phyloP scores from a whole-genome alignment of 1,139 yeast species.

The Barnettozyma hawaiiensis region DNA sequence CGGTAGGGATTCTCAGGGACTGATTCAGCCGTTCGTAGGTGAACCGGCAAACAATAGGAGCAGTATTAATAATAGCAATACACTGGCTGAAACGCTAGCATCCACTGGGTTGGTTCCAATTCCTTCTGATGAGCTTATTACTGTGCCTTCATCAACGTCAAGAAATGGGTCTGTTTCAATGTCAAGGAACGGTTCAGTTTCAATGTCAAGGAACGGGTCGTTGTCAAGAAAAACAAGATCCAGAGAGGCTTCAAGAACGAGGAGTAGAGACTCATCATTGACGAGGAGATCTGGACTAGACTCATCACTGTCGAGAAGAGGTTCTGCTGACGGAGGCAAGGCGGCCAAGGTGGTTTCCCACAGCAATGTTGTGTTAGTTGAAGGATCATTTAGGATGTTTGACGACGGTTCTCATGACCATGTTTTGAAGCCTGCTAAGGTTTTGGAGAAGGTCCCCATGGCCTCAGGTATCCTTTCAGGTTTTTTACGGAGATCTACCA shows the following conservation, averaged over 20 bases:
- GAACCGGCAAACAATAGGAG: too few relatives aligned
- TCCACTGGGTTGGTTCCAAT: conserved; percentile 4
- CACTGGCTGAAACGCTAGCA: not conserved
- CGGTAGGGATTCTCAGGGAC: too few relatives aligned
- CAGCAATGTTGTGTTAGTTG: conserved; percentile 9
- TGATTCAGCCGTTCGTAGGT: not conserved
- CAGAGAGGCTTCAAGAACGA: conserved; percentile 3
- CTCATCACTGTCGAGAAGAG: conserved; percentile 3
- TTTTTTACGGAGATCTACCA: conserved; percentile 25
- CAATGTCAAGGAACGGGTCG: conserved; percentile 5
- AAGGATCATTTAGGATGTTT: conserved; percentile 29
- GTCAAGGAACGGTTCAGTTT: conserved; percentile 1
- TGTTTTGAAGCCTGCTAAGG: conserved; percentile 25
- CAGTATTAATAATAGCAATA: too few relatives aligned
- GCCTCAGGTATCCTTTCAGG: conserved; percentile 26
- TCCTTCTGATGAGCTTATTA: not conserved
- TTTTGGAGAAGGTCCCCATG: conserved; percentile 29
- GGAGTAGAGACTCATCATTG: conserved; percentile 7
- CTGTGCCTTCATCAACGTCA: not conserved
- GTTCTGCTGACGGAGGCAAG: conserved; percentile 2
- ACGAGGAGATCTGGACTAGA: conserved; percentile 6
- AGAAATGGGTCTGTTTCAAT: conserved; percentile 1
- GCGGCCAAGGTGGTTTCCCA: not conserved
- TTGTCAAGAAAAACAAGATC: conserved; percentile 1
- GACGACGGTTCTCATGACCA: conserved; percentile 36